Evolutionary conservation across 2,329 filamentous ascomycete genomes (phyloP).

Genomic region (Alternaria panax): DNA sequence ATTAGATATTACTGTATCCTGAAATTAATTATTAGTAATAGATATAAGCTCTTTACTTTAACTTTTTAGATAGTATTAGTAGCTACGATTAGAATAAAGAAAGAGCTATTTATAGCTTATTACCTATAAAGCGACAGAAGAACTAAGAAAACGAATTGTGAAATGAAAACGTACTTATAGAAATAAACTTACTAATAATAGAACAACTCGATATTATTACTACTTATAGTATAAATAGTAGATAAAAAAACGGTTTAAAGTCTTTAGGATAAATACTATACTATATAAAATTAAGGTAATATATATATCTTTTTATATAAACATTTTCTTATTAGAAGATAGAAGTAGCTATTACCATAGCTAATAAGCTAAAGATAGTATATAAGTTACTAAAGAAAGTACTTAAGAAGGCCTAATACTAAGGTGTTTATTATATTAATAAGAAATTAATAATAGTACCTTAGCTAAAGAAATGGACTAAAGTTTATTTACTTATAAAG

Average conservation of each 20-base stretch:
- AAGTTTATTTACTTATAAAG: neutral
- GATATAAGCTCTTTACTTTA: conserved; percentile 8
- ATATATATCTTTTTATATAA: too few species aligned
- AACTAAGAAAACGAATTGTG: neutral
- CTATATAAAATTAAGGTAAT: too few species aligned
- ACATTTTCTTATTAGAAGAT: too few species aligned
- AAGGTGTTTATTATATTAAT: neutral
- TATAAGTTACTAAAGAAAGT: neutral
- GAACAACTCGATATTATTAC: conserved; percentile 4
- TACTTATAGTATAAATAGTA: neutral
- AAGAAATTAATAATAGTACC: neutral
- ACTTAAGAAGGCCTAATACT: neutral
- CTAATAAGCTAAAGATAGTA: neutral
- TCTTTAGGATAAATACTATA: too few species aligned
- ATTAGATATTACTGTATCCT: neutral
- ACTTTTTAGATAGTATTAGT: neutral
- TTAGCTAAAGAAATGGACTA: neutral
- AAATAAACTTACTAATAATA: conserved; percentile 1
- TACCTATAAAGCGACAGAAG: conserved; percentile 10
- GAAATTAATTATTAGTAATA: conserved; percentile 7
- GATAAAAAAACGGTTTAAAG: too few species aligned
- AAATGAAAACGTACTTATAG: conserved; percentile 6
- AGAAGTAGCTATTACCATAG: neutral
- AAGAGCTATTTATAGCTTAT: conserved; percentile 10
- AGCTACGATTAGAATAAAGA: neutral